Conservation (phyloP, 148 eudicot genomes). For the Diospyros lotus region DNA sequence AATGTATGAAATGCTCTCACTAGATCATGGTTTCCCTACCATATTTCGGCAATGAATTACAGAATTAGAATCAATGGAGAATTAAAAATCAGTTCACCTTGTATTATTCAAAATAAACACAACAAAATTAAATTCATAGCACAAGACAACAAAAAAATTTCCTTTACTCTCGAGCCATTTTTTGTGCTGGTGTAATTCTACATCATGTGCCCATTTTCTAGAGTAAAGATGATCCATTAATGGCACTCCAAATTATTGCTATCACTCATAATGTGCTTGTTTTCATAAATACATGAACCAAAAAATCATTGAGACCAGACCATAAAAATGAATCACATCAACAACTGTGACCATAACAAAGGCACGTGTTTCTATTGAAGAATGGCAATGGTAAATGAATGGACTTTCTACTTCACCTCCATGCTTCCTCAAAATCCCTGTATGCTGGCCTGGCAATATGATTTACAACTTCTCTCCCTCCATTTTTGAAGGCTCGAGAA, state of each 20-base stretch:
- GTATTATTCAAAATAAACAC: too few species aligned
- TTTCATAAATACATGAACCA: constrained; percentile 1
- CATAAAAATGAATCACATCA: not conserved
- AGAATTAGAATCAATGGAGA: too few species aligned
- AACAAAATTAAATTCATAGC: too few species aligned
- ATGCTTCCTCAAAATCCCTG: not conserved
- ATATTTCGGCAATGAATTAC: too few species aligned
- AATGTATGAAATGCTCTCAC: too few species aligned
- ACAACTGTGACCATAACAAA: not conserved
- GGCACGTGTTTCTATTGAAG: not conserved
- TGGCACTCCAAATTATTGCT: not conserved
- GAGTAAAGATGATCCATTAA: too few species aligned
- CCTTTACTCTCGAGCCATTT: too few species aligned
- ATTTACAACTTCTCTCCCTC: not conserved
- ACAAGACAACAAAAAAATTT: too few species aligned
- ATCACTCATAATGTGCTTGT: not conserved
- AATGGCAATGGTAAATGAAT: not conserved
- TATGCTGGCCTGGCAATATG: not conserved
- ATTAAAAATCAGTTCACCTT: too few species aligned
- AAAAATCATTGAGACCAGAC: not conserved
- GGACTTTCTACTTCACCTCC: constrained; percentile 4
- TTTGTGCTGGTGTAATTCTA: too few species aligned
- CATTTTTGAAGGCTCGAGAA: not conserved
- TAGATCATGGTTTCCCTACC: too few species aligned
- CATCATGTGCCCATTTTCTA: too few species aligned